Conservation (phyloP, 371 early-diverging fungal species). For the Gilbertella persicaria region DNA sequence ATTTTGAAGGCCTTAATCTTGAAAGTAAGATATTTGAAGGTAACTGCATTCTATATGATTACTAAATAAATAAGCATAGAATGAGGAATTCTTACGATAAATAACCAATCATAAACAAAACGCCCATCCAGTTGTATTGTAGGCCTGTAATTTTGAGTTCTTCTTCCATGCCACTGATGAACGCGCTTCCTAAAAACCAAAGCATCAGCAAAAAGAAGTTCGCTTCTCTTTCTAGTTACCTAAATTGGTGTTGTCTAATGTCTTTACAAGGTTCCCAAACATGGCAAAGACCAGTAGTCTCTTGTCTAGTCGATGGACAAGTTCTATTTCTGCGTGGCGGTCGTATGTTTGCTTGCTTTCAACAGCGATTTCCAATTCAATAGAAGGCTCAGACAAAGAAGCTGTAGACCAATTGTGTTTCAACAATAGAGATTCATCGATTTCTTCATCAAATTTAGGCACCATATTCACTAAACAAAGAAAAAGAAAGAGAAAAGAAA, state of each 20-base stretch:
- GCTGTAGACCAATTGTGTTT: neutral
- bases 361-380: neutral
- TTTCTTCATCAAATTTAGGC: neutral
- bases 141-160: conserved; percentile 37
- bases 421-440: neutral
- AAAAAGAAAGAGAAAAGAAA: neutral
- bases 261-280: conserved; percentile 48
- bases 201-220: neutral
- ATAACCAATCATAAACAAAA: conserved; percentile 45
- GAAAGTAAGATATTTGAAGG: conserved; percentile 65
- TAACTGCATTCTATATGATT: conserved; percentile 47
- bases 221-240: conserved; percentile 17
- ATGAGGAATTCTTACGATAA: conserved; percentile 27
- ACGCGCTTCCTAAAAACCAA: conserved; percentile 37
- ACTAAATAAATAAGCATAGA: too few species aligned
- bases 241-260: conserved; percentile 42
- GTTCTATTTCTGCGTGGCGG: conserved; percentile 25
- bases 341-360: neutral
- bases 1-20: conserved; percentile 50
- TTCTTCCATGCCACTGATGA: conserved; percentile 57
- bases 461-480: neutral
- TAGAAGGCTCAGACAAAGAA: neutral
- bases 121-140: conserved; percentile 51
- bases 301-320: conserved; percentile 37
- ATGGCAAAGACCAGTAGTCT: conserved; percentile 43